Evolutionary conservation across 192 early-diverging fungal genomes (phyloP).

Genomic region (Umbelopsis ramanniana): DNA sequence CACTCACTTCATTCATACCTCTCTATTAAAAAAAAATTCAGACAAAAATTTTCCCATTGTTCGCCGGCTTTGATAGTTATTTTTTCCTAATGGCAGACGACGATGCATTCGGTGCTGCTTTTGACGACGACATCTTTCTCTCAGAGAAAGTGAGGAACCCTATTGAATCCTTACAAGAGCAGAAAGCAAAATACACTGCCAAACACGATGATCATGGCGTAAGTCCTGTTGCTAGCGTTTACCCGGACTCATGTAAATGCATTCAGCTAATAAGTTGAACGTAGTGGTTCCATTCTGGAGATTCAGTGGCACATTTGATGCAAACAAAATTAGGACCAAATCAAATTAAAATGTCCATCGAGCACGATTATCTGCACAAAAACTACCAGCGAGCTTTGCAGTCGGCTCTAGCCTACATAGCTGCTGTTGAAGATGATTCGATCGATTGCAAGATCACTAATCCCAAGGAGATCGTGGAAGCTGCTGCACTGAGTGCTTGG

Average conservation of each 20-base stretch:
- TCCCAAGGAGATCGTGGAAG: constrained; percentile 51
- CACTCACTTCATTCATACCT: too few species aligned
- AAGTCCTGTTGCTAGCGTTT: background rate
- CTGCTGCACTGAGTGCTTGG: constrained; percentile 44
- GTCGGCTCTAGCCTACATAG: constrained; percentile 23
- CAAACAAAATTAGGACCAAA: constrained; percentile 30
- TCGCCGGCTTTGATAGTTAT: background rate
- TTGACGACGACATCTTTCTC: constrained; percentile 17
- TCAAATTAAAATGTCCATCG: constrained; percentile 29
- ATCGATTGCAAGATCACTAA: constrained; percentile 44
- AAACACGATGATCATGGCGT: constrained; percentile 13
- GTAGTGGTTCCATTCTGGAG: constrained; percentile 35
- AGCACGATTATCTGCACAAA: constrained; percentile 38
- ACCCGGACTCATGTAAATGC: too few species aligned
- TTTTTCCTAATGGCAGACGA: constrained; percentile 7
- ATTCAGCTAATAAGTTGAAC: background rate
- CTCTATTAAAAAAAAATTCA: too few species aligned
- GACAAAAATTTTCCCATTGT: background rate
- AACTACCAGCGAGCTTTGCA: constrained; percentile 30
- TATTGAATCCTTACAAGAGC: background rate
- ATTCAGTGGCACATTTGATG: constrained; percentile 25
- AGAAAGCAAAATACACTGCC: constrained; percentile 6
- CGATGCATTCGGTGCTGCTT: constrained; percentile 3
- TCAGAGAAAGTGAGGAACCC: constrained; percentile 19
- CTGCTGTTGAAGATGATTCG: constrained; percentile 4